These are phyloP conservation scores for Auriscalpium microsporum DNA, from an alignment of 768 basidiomycete genomes.

Conservation along the genomic window DNA sequence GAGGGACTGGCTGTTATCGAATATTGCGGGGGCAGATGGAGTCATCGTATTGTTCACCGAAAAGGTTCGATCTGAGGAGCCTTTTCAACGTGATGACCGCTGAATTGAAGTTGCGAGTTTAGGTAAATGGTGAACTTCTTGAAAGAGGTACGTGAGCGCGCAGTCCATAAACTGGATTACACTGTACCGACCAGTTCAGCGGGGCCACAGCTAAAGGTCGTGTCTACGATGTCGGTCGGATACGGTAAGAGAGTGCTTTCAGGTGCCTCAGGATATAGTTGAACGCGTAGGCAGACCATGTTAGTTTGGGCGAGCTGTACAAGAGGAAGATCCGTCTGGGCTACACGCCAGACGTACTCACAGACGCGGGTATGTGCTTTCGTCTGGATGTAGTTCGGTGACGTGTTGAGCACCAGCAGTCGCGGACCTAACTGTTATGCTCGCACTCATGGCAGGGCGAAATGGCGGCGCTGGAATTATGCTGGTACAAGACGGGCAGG, in stretches of 20 bases:
- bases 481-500: slow-evolving; percentile 64
- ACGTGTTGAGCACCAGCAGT: slow-evolving; percentile 35
- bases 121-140: slow-evolving; percentile 72
- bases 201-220: slow-evolving; percentile 65
- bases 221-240: slow-evolving; percentile 92
- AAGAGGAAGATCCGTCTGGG: slow-evolving; percentile 65
- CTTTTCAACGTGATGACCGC: slow-evolving; percentile 3
- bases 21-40: slow-evolving; percentile 58
- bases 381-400: neutral
- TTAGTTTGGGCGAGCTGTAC: slow-evolving; percentile 53
- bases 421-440: slow-evolving; percentile 84
- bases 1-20: slow-evolving; percentile 65
- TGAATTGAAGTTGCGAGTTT: slow-evolving; percentile 1
- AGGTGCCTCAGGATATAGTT: neutral
- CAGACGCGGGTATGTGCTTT: slow-evolving; percentile 62
- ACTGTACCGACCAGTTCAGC: slow-evolving; percentile 33
- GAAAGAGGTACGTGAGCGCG: slow-evolving; percentile 35
- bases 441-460: slow-evolving; percentile 89
- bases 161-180: neutral
- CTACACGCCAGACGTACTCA: slow-evolving; percentile 90
- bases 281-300: slow-evolving; percentile 58
- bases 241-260: slow-evolving; percentile 43
- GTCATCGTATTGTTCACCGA: slow-evolving; percentile 56
- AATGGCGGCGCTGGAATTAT: slow-evolving; percentile 56
- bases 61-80: slow-evolving; percentile 35